Evolutionary conservation across 495 filamentous ascomycete genomes (phyloP).

Genomic region (Clohesyomyces aquaticus): DNA sequence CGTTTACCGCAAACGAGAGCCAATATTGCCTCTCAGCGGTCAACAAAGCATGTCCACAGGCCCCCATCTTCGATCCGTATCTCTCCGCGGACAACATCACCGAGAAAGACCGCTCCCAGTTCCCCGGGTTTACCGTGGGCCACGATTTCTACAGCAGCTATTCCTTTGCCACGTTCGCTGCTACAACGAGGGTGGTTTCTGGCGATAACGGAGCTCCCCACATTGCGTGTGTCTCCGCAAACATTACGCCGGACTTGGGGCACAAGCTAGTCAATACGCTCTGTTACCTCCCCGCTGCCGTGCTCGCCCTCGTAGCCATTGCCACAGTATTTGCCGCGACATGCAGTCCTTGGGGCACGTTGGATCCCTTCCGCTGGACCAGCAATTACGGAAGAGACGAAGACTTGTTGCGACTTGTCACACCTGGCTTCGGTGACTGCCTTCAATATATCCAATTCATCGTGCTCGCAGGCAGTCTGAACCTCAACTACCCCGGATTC

Average conservation of each 20-base stretch:
- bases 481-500: constrained; percentile 88
- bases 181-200: constrained; percentile 71
- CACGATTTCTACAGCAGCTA: constrained; percentile 81
- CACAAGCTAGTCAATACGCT: constrained; percentile 64
- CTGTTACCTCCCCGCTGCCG: constrained; percentile 75
- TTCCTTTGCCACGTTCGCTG: constrained; percentile 76
- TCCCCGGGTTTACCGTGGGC: constrained; percentile 73
- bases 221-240: constrained; percentile 78
- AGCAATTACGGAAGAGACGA: constrained; percentile 95
- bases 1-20: constrained; percentile 56
- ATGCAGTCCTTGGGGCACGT: constrained; percentile 91
- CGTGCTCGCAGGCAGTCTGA: constrained; percentile 82
- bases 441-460: constrained; percentile 96
- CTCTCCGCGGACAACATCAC: too few species aligned
- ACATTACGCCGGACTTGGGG: constrained; percentile 80
- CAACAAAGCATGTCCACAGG: constrained; percentile 73
- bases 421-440: constrained; percentile 95
- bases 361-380: constrained; percentile 87
- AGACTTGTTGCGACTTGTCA: constrained; percentile 88
- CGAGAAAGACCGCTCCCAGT: constrained; percentile 54
- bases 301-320: constrained; percentile 77
- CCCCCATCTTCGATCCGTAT: constrained; percentile 65
- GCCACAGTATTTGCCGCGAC: constrained; percentile 82
- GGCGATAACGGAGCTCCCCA: constrained; percentile 65
- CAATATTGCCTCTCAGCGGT: constrained; percentile 66